A percentile compares a stretch with the other conserved stretches of the same genome.
Evolutionary conservation across 1,284 basidiomycete genomes (phyloP).

Genomic region (Ganoderma lingzhi): DNA sequence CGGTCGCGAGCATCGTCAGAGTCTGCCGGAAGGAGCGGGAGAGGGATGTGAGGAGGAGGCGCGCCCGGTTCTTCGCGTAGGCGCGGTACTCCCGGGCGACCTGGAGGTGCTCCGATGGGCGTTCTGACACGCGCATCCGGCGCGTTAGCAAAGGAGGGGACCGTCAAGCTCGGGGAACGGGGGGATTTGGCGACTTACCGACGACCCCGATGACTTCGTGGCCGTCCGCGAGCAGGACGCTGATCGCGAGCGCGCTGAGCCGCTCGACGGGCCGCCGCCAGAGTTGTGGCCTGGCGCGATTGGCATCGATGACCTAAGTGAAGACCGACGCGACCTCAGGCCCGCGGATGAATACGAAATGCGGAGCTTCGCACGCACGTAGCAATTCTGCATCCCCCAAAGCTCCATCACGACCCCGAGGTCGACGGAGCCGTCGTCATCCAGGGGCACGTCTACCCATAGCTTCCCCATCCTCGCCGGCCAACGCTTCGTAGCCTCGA

Average conservation of each 20-base stretch:
- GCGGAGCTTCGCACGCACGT: conserved; percentile 9
- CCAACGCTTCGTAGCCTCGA: conserved; percentile 14
- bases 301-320: conserved; percentile 19
- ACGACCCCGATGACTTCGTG: conserved; percentile 22
- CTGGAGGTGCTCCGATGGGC: neutral
- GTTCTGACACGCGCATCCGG: conserved; percentile 10
- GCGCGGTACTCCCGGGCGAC: conserved; percentile 19
- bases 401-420: conserved; percentile 10
- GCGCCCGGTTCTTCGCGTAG: neutral
- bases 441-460: conserved; percentile 18
- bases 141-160: too few relatives aligned
- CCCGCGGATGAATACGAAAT: neutral
- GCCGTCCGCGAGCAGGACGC: conserved; percentile 11
- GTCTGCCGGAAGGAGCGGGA: neutral
- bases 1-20: conserved; percentile 19
- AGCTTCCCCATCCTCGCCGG: conserved; percentile 17
- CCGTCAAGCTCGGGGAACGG: too few relatives aligned
- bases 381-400: conserved; percentile 32
- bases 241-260: conserved; percentile 20
- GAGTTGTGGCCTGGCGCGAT: conserved; percentile 4
- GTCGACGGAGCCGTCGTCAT: conserved; percentile 19
- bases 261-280: conserved; percentile 14
- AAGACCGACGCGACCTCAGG: neutral
- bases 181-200: conserved; percentile 16
- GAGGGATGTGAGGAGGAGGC: neutral